These are phyloP conservation scores for Thuidium tamariscinum DNA, from an alignment of 225 moss, liverwort and hornwort genomes.

Conservation along the genomic window DNA sequence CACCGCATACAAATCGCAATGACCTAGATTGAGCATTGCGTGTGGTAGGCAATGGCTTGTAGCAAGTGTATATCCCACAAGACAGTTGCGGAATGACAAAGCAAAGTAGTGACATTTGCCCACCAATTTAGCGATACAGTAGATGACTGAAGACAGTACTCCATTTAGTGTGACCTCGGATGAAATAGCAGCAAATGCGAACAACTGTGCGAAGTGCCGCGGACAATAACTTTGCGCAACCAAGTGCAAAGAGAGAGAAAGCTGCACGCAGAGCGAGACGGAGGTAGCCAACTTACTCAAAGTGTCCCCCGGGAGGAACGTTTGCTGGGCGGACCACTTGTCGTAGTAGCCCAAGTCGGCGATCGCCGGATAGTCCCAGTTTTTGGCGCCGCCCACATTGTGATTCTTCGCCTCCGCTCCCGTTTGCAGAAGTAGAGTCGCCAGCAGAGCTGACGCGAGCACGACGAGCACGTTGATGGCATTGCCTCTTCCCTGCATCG, in stretches of 20 bases:
- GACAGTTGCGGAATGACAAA: background rate
- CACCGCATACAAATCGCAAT: background rate
- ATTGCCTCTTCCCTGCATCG: constrained; percentile 24
- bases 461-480: background rate
- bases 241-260: background rate
- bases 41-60: background rate
- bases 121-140: background rate
- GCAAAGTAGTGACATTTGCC: background rate
- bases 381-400: background rate
- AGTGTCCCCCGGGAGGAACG: constrained; percentile 8
- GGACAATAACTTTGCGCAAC: background rate
- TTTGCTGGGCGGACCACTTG: constrained; percentile 11
- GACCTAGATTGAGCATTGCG: background rate
- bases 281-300: background rate
- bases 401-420: background rate
- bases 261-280: background rate
- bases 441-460: background rate
- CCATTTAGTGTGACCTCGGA: background rate
- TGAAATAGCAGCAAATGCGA: background rate
- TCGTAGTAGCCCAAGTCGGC: constrained; percentile 13
- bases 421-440: background rate
- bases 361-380: constrained; percentile 6
- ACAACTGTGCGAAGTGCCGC: background rate
- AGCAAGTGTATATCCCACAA: background rate
- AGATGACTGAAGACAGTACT: background rate